Base-by-base conservation (phyloP, 1,284 basidiomycete genomes). In the Tilletia walkeri region DNA sequence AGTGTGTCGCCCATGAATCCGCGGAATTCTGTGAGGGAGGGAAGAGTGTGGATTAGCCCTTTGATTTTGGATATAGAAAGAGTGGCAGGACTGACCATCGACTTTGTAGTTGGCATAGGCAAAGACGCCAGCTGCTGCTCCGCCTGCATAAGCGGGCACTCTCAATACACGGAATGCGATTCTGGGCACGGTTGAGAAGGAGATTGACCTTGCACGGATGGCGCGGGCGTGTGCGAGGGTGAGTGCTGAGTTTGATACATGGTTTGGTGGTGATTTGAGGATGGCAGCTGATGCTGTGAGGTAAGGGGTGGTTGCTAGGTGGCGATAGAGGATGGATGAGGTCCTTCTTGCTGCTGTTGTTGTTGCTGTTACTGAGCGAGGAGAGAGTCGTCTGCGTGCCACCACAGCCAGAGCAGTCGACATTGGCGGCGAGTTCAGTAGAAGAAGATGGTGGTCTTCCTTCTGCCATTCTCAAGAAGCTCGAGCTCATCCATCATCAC, bases 101-200 rank as follows among this genome's bases (percentile, higher is more conserved):
- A 82, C 74, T 71, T 80, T 83, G 74, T 79, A 80, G 70, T 80
- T 81, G 30, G 80, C 77, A 53, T 82, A 81, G 7, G 82, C 79
- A 14, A 81, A 73, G 12, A 77, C 75, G 14, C 82, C 81, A 14
- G 78, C 79, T 2, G 75, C 82, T 2, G 80, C 79, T 12, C 76
- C 75, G 12, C 78, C 47, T 3, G 78, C 80, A 47, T 78, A 80
- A 1, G 77, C 73, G 6, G 82, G 82, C 6, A 83, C 70, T 14
- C 81, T 76, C 20, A 75, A 72, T 2, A 75, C 75, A 0, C 79
- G 70, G 47, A 82, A 74, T 59, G 76, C 80, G 20, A 75, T 73
- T 59, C 75, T 76, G 24, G 81, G 81, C 36, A 83, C 77, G 34
- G 77, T 70, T 49, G 76, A 77, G 74, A 82, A 82, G 65, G 79